phyloP scores from a whole-genome alignment of 148 eudicot species.

The Fagopyrum esculentum region DNA sequence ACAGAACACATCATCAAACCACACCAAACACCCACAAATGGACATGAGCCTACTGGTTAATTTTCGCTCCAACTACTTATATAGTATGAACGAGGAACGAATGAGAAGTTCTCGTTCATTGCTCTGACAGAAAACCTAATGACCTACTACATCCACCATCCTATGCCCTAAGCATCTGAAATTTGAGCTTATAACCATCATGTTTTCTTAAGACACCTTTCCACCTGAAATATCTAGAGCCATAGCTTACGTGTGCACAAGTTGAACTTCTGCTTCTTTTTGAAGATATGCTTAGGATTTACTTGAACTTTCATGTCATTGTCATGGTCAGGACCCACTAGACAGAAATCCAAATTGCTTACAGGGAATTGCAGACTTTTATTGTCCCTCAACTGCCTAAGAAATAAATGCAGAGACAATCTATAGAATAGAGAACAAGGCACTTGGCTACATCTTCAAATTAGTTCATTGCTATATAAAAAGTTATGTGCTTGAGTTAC shows the following conservation, averaged over 20 bases:
- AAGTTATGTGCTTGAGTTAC: neutral
- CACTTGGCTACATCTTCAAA: neutral
- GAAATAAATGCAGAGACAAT: no score
- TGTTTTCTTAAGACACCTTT: neutral
- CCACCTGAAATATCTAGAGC: neutral
- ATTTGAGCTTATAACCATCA: neutral
- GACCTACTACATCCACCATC: no score
- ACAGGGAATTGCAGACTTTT: no score
- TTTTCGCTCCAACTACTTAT: neutral
- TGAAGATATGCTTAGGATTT: neutral
- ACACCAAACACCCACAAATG: neutral
- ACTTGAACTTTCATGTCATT: neutral
- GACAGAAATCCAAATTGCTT: no score
- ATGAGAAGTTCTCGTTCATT: no score
- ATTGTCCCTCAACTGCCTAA: no score
- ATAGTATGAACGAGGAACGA: no score
- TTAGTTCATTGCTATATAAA: neutral
- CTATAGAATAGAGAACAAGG: no score
- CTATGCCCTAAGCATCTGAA: no score
- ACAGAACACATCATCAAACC: neutral
- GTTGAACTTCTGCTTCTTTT: neutral
- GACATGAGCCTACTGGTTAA: neutral
- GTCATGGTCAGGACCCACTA: neutral
- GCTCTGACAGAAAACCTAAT: neutral
- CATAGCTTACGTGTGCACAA: neutral